phyloP scores from a whole-genome alignment of 352 stramenopile genomes.

The Pythium vanterpoolii region DNA sequence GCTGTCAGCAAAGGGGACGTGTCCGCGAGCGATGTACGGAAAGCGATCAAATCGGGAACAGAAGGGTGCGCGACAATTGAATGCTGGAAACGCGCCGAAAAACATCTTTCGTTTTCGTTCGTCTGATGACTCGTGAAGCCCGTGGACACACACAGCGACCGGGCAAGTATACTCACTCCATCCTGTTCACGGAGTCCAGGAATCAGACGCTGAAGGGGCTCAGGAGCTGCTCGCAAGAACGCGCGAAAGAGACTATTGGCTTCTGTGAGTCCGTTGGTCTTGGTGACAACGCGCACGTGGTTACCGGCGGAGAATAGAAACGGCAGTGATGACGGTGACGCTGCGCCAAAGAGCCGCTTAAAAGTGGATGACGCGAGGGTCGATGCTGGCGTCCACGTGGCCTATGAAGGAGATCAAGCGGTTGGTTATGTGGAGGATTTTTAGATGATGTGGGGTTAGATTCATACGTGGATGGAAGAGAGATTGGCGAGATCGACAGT shows the following conservation, averaged over 20 bases:
- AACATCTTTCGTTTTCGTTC: conserved; percentile 3
- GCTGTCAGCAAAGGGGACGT: not conserved
- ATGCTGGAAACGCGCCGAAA: conserved; percentile 7
- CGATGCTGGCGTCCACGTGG: conserved; percentile 3
- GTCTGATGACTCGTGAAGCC: conserved; percentile 4
- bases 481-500: conserved; percentile 1
- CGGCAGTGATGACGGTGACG: not conserved
- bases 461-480: conserved; percentile 14
- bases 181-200: not conserved
- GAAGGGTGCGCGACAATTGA: not conserved
- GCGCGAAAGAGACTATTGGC: not conserved
- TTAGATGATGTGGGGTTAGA: not conserved
- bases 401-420: not conserved
- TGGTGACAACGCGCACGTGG: conserved; percentile 10
- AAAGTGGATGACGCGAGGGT: conserved; percentile 7
- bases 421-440: not conserved
- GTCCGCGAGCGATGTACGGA: not conserved
- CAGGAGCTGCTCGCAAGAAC: not conserved
- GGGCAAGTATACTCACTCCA: not conserved
- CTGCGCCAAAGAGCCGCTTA: conserved; percentile 5
- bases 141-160: conserved; percentile 19
- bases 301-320: conserved; percentile 10
- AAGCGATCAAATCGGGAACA: not conserved
- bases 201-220: not conserved
- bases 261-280: not conserved